Percentiles rank a stretch among this genome's conserved stretches.
These are phyloP conservation scores for Penicillium sp. DNA, from an alignment of 2,329 filamentous ascomycete species.

Conservation along the genomic window DNA sequence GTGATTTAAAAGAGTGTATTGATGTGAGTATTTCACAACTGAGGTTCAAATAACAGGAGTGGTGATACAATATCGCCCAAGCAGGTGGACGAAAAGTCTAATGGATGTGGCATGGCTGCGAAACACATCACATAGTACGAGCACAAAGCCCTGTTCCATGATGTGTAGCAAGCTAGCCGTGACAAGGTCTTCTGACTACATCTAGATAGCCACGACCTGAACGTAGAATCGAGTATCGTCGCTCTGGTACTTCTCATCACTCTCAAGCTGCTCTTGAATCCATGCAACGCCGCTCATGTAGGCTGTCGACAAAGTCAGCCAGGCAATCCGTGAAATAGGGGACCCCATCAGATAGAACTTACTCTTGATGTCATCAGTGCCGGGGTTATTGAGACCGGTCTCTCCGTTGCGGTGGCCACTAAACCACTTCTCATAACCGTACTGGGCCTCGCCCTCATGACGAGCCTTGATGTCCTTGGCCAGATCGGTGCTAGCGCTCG, in stretches of 20 bases:
- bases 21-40: no score
- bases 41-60: no score
- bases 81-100: no score
- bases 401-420: constrained; percentile 25
- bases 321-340: background rate
- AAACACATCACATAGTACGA: background rate
- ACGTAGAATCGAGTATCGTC: constrained; percentile 34
- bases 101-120: no score
- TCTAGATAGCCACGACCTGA: constrained; percentile 21
- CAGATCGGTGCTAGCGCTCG: constrained; percentile 12
- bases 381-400: constrained; percentile 18
- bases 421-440: constrained; percentile 23
- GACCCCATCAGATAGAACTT: background rate
- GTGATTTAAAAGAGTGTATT: no score
- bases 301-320: constrained; percentile 2
- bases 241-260: constrained; percentile 16
- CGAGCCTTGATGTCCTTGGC: constrained; percentile 21
- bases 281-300: constrained; percentile 29
- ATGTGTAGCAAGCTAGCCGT: background rate
- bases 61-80: no score
- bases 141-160: background rate
- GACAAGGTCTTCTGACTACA: background rate
- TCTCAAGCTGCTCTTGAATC: constrained; percentile 30
- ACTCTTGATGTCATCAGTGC: constrained; percentile 23
- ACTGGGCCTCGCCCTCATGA: constrained; percentile 20